Conservation (phyloP, 2,329 filamentous ascomycete species). For the Talaromyces funiculosus region DNA sequence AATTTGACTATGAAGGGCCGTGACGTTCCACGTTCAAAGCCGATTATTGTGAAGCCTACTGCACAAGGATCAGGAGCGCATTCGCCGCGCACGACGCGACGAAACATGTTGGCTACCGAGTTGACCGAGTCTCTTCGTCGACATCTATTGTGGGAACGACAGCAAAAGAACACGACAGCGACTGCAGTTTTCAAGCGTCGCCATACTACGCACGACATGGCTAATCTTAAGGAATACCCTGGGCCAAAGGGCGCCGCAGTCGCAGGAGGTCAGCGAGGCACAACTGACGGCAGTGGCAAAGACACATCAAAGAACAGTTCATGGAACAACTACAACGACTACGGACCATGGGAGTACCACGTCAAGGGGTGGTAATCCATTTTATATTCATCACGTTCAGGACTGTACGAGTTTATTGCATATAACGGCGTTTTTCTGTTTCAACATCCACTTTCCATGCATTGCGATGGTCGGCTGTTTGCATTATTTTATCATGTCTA, state of each 20-base stretch:
- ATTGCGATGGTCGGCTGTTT: constrained; percentile 14
- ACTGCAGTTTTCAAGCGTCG: constrained; percentile 84
- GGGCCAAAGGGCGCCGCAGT: constrained; percentile 54
- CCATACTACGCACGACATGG: constrained; percentile 85
- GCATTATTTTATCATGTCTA: constrained; percentile 6
- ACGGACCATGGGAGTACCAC: constrained; percentile 78
- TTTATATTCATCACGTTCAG: background rate
- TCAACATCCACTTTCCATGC: constrained; percentile 6
- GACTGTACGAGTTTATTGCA: constrained; percentile 4
- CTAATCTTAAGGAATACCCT: constrained; percentile 78
- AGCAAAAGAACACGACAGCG: constrained; percentile 85
- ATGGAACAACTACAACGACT: constrained; percentile 81
- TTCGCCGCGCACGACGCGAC: constrained; percentile 83
- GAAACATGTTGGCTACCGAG: constrained; percentile 94
- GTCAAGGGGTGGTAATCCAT: constrained; percentile 69
- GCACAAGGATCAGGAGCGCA: constrained; percentile 67
- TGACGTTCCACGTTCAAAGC: constrained; percentile 68
- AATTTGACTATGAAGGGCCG: constrained; percentile 58
- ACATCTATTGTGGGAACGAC: constrained; percentile 89
- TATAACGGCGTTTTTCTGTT: constrained; percentile 5
- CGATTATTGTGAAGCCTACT: constrained; percentile 69
- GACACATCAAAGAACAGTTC: constrained; percentile 62
- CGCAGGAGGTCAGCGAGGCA: constrained; percentile 22
- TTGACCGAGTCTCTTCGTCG: constrained; percentile 87
- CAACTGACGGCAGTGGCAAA: constrained; percentile 45